Conservation (phyloP, 345 rosid species). For the Rhizophora apiculata region DNA sequence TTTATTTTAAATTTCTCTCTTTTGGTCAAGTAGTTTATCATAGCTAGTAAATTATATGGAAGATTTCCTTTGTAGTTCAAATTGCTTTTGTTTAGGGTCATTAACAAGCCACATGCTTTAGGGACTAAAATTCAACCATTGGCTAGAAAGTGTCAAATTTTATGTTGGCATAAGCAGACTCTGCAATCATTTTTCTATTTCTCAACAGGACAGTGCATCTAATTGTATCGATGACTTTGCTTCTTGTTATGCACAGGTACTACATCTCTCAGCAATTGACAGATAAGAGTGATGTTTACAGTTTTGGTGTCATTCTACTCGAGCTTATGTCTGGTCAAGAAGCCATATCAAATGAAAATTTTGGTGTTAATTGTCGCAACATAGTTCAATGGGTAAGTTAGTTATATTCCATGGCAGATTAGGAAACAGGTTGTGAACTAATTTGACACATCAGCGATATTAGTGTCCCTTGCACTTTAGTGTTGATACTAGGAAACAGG, state of each 20-base stretch:
- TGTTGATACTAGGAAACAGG: no score
- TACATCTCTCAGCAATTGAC: constrained; percentile 97
- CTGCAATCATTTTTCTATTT: no score
- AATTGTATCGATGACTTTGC: neutral
- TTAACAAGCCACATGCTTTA: neutral
- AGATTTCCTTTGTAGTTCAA: neutral
- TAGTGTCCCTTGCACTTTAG: no score
- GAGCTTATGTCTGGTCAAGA: constrained; percentile 96
- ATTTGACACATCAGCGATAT: no score
- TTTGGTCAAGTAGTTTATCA: constrained; percentile 6
- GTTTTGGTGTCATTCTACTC: constrained; percentile 96
- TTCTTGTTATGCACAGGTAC: constrained; percentile 51
- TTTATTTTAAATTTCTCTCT: neutral
- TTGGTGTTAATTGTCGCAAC: constrained; percentile 87
- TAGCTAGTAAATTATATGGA: constrained; percentile 2
- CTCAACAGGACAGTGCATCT: neutral
- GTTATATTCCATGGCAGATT: neutral
- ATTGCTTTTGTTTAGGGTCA: neutral
- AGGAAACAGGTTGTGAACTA: no score
- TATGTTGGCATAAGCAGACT: neutral
- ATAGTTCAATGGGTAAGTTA: constrained; percentile 94
- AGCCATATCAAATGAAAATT: constrained; percentile 89
- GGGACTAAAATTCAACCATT: no score
- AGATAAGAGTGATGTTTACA: constrained; percentile 94
- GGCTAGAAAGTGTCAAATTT: neutral